Evolutionary conservation across 257 asterid genomes (phyloP).

Genomic region (Primulina eburnea): DNA sequence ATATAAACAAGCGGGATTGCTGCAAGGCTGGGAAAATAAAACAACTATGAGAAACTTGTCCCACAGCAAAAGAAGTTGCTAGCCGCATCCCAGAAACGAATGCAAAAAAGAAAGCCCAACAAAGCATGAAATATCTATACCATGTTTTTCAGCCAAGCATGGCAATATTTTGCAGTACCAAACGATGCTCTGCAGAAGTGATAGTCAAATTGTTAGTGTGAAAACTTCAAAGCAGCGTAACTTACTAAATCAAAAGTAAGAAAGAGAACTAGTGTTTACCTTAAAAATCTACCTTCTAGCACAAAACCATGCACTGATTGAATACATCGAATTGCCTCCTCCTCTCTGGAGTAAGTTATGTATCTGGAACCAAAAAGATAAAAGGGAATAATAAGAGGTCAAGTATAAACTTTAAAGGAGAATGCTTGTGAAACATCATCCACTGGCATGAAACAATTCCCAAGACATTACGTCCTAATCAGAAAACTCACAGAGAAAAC

Average conservation of each 20-base stretch:
- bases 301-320: slow-evolving; percentile 87
- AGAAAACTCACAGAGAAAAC: not conserved
- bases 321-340: slow-evolving; percentile 90
- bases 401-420: not conserved
- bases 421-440: not conserved
- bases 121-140: slow-evolving; percentile 39
- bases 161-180: slow-evolving; percentile 98
- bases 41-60: slow-evolving; percentile 24
- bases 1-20: slow-evolving; percentile 82
- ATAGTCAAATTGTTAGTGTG: slow-evolving; percentile 18
- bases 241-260: slow-evolving; percentile 9
- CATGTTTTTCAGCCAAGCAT: slow-evolving; percentile 93
- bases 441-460: not conserved
- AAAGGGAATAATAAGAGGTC: not conserved
- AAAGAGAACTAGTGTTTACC: slow-evolving; percentile 47
- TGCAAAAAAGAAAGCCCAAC: slow-evolving; percentile 16
- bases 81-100: slow-evolving; percentile 3
- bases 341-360: slow-evolving; percentile 83
- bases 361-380: slow-evolving; percentile 41
- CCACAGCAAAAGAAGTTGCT: slow-evolving; percentile 10
- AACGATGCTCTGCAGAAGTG: slow-evolving; percentile 86
- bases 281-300: slow-evolving; percentile 77
- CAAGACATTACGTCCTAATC: not conserved
- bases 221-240: not conserved
- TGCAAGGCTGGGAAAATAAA: slow-evolving; percentile 75